These are phyloP conservation scores for Extremus antarcticus DNA, from an alignment of 495 filamentous ascomycete species.

Conservation along the genomic window DNA sequence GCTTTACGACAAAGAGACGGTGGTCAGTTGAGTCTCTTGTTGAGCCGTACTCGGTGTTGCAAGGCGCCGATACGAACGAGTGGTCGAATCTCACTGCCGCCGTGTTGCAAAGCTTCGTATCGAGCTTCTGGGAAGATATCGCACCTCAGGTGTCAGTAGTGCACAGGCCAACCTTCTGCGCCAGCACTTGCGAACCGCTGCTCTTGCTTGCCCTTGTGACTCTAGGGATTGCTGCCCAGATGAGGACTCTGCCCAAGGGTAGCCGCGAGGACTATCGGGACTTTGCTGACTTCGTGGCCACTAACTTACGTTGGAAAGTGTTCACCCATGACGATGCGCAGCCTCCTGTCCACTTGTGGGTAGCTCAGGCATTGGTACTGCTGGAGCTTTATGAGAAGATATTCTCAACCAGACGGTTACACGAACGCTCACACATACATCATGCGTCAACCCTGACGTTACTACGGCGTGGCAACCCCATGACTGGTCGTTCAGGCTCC, in stretches of 20 bases:
- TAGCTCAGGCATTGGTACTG: slow-evolving; percentile 3
- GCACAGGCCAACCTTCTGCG: slow-evolving; percentile 1
- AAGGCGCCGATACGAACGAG: neutral
- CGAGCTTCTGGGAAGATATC: neutral
- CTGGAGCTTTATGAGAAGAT: slow-evolving; percentile 11
- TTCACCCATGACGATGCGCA: slow-evolving; percentile 7
- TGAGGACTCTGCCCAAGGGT: neutral
- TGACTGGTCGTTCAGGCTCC: slow-evolving; percentile 1
- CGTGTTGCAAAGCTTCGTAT: neutral
- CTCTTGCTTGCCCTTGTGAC: slow-evolving; percentile 3
- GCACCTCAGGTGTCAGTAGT: neutral
- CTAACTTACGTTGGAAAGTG: slow-evolving; percentile 5
- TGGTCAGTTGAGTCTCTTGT: neutral
- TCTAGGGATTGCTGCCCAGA: neutral
- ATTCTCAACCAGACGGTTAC: slow-evolving; percentile 4
- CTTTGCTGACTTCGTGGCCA: slow-evolving; percentile 4
- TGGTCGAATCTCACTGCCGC: slow-evolving; percentile 1
- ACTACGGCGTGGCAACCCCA: slow-evolving; percentile 1
- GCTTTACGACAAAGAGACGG: neutral
- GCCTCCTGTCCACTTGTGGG: slow-evolving; percentile 8
- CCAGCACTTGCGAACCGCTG: neutral
- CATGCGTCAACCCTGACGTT: slow-evolving; percentile 9
- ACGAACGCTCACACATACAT: slow-evolving; percentile 7
- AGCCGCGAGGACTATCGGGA: neutral
- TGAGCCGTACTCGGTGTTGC: neutral